Base-by-base conservation (phyloP, 495 filamentous ascomycete species). In the Talaromyces stipitatus region DNA sequence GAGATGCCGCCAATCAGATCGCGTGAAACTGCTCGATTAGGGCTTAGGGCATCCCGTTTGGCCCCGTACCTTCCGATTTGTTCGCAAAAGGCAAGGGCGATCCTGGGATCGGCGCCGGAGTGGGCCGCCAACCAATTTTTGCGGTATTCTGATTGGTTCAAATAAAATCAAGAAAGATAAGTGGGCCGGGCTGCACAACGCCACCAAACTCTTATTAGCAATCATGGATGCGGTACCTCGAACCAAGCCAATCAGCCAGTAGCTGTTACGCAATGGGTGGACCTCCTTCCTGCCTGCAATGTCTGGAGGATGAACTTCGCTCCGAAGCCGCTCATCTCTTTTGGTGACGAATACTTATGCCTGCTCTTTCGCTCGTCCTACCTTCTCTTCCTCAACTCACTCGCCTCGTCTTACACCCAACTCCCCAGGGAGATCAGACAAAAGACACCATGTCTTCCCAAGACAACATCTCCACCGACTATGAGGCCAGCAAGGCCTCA, bases 401-500 rank as follows among this genome's bases (percentile, higher is more conserved):
- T 9, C 18, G 12, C 51, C 10, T 5, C 29, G 8, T 8, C 51
- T 24, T 50, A n/a, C 47, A 22, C 11, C 8, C 33, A 16, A 23
- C 11, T 29, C 24, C 58, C 18, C 30, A 33, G 14, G 57, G 43
- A 18, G 22, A 61, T n/a, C 54, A 65, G 11, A 50, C 47, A 12
- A 26, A n/a, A 50, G n/a, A 28, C 48, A 30, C 27, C 48, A 55
- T 70, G 68, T 62, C 66, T 20, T 61, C 61, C 61, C 58, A 60
- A 53, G 61, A 67, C 45, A 58, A 66, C 32, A 64, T 65, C 50
- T 60, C 64, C 26, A 58, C 62, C 36, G 60, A 61, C 28, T 59
- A 58, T 52, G 67, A 64, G 29, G 41, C 57, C 56, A 51, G 46
- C 55, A 67, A 65, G 60, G 47, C 60, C 52, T 47, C 60, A 12